phyloP scores from a whole-genome alignment of 1,284 basidiomycete genomes.

The Clitocybe nebularis region DNA sequence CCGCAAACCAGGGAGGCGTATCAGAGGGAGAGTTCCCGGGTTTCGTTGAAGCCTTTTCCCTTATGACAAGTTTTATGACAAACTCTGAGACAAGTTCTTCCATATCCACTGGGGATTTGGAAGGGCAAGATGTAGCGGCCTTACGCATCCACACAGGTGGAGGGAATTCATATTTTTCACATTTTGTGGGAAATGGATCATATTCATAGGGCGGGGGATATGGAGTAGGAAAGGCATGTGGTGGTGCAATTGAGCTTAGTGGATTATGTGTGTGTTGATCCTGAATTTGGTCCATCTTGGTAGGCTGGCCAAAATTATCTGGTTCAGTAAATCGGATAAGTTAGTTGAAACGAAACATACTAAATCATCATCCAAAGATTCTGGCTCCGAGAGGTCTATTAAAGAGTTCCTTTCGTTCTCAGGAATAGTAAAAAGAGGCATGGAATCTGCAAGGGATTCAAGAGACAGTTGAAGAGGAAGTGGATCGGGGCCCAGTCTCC shows the following conservation, averaged over 20 bases:
- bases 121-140: constrained; percentile 1
- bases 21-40: not conserved
- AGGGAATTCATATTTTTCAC: constrained; percentile 1
- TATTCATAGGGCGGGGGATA: constrained; percentile 6
- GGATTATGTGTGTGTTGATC: not conserved
- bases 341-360: not conserved
- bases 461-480: constrained; percentile 17
- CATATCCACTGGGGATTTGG: not conserved
- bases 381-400: too few species aligned
- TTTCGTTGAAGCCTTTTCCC: not conserved
- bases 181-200: constrained; percentile 2
- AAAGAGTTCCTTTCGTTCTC: constrained; percentile 5
- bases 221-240: constrained; percentile 7
- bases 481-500: constrained; percentile 11
- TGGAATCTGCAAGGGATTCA: constrained; percentile 13
- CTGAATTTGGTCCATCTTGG: not conserved
- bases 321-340: not conserved
- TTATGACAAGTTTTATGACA: constrained; percentile 5
- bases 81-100: constrained; percentile 3
- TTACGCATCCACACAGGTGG: constrained; percentile 2
- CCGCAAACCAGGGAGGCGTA: constrained; percentile 16
- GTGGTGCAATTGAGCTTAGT: not conserved
- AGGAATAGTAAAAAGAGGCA: constrained; percentile 12
- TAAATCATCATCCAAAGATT: constrained; percentile 2
- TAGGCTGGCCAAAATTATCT: not conserved